A percentile compares a stretch with the other conserved stretches of the same genome.
phyloP scores from a whole-genome alignment of 2,329 filamentous ascomycete species.

The Pseudogymnoascus sp. region DNA sequence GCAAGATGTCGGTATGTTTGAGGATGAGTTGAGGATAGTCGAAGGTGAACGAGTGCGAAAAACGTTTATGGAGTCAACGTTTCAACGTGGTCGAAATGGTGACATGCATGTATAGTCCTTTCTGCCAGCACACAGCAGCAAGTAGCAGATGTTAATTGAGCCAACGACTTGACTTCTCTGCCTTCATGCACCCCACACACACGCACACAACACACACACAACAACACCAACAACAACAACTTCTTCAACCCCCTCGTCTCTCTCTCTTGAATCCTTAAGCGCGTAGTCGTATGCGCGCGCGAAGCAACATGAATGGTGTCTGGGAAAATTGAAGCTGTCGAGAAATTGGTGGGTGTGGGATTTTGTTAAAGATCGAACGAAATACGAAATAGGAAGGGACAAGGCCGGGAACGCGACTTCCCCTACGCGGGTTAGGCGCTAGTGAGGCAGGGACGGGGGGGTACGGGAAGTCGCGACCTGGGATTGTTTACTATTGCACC shows the following conservation, averaged over 20 bases:
- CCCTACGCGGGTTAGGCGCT: background rate
- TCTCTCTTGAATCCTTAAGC: background rate
- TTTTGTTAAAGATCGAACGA: background rate
- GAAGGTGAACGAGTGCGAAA: background rate
- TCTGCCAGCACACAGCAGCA: background rate
- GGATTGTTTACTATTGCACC: conserved; percentile 1
- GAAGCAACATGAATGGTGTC: background rate
- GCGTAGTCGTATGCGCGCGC: conserved; percentile 6
- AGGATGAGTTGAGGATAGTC: background rate
- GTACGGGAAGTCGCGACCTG: background rate
- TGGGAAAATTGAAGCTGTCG: background rate
- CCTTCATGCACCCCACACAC: conserved; percentile 1
- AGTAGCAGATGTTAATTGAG: background rate
- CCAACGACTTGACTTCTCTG: background rate
- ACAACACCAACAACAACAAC: background rate
- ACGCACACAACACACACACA: background rate
- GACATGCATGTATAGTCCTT: conserved; percentile 2
- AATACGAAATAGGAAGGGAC: conserved; percentile 5
- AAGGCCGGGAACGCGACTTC: conserved; percentile 4
- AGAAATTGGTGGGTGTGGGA: background rate
- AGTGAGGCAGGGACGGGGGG: conserved; percentile 2
- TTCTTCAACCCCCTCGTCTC: background rate
- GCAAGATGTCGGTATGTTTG: background rate
- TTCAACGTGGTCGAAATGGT: background rate
- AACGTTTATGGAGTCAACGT: background rate